Base-by-base conservation (phyloP, 495 filamentous ascomycete species). In the Podospora anserina region DNA sequence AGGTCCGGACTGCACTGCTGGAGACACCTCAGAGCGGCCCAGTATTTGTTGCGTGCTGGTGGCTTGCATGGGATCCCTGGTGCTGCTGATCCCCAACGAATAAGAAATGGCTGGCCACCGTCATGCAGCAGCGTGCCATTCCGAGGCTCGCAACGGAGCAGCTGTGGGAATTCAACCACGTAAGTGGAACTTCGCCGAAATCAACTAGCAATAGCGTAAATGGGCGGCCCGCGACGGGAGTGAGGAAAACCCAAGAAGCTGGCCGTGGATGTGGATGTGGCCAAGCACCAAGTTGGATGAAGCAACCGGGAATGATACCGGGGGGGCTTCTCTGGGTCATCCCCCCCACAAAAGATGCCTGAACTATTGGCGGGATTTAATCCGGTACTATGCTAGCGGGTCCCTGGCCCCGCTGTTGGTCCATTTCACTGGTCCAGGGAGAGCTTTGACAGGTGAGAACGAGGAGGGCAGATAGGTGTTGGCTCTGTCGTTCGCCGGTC, bases 1-100 rank as follows among this genome's bases (percentile, higher is more conserved):
- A 49, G 39, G 39, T 49, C 2, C 2, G 9, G 2, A 16, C 13
- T 49, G 39, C 39, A 32, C 30, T 7, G 30, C 30, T 32, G 30
- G 30, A 32, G 39, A 13, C 39, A 71, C 4, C 82, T 64, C 6
- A 77, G 73, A 75, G 83, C 82, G 39, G 39, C 13, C 9, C 39
- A 49, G 39, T 49, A 13, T 11, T 49, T 49, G 39, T 49, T 49
- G 39, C 39, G 39, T 49, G 39, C 39, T 49, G 39, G 39, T 49
- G 39, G 39, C 39, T 49, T 49, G 39, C 39, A 49, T 49, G 39
- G 39, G 39, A 0, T 49, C 15, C 39, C 39, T 49, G 13, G 39
- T 49, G 39, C 39, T 16, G 39, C 39, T 49, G 39, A 49, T 49
- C 39, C 7, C 39, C 5, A 49, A 11, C 15, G 1, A 49, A 11